Conservation (phyloP, 345 rosid species). For the rapeseed (Brassica napus) region DNA sequence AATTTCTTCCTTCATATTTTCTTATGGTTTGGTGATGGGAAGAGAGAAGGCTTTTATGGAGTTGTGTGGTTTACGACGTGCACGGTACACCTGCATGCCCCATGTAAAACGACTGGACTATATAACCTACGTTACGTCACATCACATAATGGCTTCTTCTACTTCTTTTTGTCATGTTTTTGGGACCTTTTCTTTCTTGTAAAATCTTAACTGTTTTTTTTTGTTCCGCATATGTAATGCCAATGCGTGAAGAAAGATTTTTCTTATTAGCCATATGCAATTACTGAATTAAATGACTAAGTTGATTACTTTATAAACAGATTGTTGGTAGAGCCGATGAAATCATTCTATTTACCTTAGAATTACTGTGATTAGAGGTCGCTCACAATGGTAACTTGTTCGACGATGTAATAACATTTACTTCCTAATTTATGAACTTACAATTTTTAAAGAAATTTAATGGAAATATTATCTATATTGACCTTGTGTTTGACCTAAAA, state of each 20-base stretch:
- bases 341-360: background rate
- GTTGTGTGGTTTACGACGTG: slow-evolving; percentile 27
- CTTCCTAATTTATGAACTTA: background rate
- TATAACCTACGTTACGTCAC: slow-evolving; percentile 28
- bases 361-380: background rate
- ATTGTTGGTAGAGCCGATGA: background rate
- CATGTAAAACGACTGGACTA: slow-evolving; percentile 36
- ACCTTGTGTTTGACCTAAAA: background rate
- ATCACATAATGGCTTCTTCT: slow-evolving; percentile 3
- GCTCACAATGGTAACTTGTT: background rate
- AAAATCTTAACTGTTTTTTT: background rate
- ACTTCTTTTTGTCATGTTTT: slow-evolving; percentile 23
- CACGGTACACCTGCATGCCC: slow-evolving; percentile 30
- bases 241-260: background rate
- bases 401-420: background rate
- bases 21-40: slow-evolving; percentile 25
- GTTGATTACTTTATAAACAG: background rate
- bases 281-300: background rate
- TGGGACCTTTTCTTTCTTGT: slow-evolving; percentile 28
- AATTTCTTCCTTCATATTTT: background rate
- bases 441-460: too few relatives aligned
- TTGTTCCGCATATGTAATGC: background rate
- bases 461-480: background rate
- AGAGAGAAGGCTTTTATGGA: slow-evolving; percentile 26
- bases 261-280: background rate